These are phyloP conservation scores for Zygotorulaspora florentina DNA, from an alignment of 805 yeast species.

Conservation along the genomic window DNA sequence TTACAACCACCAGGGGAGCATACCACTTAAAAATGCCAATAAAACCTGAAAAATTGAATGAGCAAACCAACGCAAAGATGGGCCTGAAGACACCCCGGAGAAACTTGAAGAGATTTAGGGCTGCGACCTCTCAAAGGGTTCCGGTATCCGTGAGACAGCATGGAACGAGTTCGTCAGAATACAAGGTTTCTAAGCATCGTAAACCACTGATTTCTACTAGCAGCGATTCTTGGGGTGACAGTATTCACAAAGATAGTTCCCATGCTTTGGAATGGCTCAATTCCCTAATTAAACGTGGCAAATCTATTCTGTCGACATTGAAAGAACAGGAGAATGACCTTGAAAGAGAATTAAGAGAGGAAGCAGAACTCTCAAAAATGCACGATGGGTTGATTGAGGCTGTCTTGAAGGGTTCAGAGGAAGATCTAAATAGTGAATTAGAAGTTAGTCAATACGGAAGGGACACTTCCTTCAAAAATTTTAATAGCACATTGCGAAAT, in stretches of 20 bases:
- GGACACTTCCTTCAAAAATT: constrained; percentile 20
- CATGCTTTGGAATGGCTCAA: constrained; percentile 21
- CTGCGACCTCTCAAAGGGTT: constrained; percentile 4
- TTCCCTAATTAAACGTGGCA: constrained; percentile 25
- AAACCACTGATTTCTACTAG: neutral
- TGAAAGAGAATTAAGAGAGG: constrained; percentile 12
- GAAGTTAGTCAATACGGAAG: constrained; percentile 14
- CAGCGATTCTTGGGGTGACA: neutral
- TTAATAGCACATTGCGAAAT: constrained; percentile 17
- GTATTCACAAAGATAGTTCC: constrained; percentile 7
- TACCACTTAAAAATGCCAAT: neutral
- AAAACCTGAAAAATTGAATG: neutral
- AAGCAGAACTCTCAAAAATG: constrained; percentile 2
- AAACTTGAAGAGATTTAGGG: constrained; percentile 18
- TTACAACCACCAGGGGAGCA: neutral
- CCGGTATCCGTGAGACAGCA: neutral
- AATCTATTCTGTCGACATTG: constrained; percentile 16
- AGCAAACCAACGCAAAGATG: constrained; percentile 3
- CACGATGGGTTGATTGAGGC: constrained; percentile 8
- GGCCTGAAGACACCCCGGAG: constrained; percentile 21
- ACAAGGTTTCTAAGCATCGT: neutral
- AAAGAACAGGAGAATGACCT: constrained; percentile 14
- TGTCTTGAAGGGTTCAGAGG: constrained; percentile 1
- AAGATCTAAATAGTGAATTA: constrained; percentile 1
- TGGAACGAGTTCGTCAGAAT: neutral